Base-by-base conservation (phyloP, 2,329 filamentous ascomycete genomes). In the Alternaria angustiovoidea region DNA sequence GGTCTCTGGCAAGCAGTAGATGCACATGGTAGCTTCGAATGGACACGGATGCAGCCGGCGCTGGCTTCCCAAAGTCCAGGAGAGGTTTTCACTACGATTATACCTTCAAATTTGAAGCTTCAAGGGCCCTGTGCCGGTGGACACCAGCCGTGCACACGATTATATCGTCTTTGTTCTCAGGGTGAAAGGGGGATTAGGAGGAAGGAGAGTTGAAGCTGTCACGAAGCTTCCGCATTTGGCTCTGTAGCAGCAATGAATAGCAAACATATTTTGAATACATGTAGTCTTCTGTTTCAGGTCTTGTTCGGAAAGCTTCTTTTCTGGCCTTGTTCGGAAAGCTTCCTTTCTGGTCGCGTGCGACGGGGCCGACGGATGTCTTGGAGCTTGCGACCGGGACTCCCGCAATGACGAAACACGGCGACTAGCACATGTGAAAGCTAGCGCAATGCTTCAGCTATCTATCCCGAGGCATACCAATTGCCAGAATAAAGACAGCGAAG, bases 1-100 rank as follows among this genome's bases (percentile, higher is more conserved):
- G 84, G 90, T 94, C 70, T 86, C 88, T 61, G 85, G 86, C 64
- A 80, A 87, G 80, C 78, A 82, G 72, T 88, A 81, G 80, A 84
- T 41, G 48, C 28, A 36, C 30, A 44, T 12, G 36, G 34, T n/a
- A 48, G 43, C 20, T 36, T 62, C 58, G 53, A 63, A 65, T 60
- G 58, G 64, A 55, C 42, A 52, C 30, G 43, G 39, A 48, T 44
- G 48, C 20, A 55, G 64, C 56, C 59, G 57, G 53, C n/a, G 18
- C 22, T 28, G 43, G 51, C 57, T 57, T 52, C 41, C 41, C 56
- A 26, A 42, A 53, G 22, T 51, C 61, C 62, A 55, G 51, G 53
- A 57, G 61, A 59, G 43, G 52, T 44, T 12, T 52, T 28, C 18
- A 52, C 38, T 47, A 43, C 8, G 34, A 54, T 38, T 22, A 46